These are phyloP conservation scores for Corylus heterophylla DNA, from an alignment of 306 rosid genomes.

Conservation along the genomic window DNA sequence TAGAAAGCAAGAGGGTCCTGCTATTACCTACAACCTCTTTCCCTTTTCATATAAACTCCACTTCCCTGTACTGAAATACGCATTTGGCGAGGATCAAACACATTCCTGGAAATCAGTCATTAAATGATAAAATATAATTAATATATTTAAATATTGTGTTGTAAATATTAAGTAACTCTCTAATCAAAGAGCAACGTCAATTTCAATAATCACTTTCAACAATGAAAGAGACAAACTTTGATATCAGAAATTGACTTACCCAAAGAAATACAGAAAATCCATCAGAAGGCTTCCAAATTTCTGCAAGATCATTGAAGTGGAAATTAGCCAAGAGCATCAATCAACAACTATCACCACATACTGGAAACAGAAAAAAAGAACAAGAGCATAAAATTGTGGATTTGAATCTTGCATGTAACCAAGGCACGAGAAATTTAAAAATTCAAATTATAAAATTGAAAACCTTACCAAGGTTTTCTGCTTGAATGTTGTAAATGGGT, in stretches of 20 bases:
- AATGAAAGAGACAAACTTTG: slow-evolving; percentile 14
- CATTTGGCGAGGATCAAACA: slow-evolving; percentile 97
- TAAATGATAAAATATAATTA: not conserved
- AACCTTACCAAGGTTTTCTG: not conserved
- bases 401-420: not conserved
- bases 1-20: slow-evolving; percentile 18
- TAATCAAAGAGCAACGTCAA: slow-evolving; percentile 12
- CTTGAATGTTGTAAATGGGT: not conserved
- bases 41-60: slow-evolving; percentile 91
- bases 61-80: slow-evolving; percentile 96
- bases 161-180: not conserved
- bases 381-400: slow-evolving; percentile 11
- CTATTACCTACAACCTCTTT: slow-evolving; percentile 92
- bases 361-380: slow-evolving; percentile 14
- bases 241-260: slow-evolving; percentile 55
- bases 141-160: not conserved
- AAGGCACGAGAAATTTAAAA: slow-evolving; percentile 7
- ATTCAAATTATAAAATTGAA: not conserved
- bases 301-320: slow-evolving; percentile 48
- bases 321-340: slow-evolving; percentile 14
- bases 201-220: slow-evolving; percentile 22
- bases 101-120: slow-evolving; percentile 57
- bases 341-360: slow-evolving; percentile 21
- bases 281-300: slow-evolving; percentile 83
- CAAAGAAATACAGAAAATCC: slow-evolving; percentile 94